Base-by-base conservation (phyloP, 2,329 filamentous ascomycete genomes). In the Fusarium virguliforme region DNA sequence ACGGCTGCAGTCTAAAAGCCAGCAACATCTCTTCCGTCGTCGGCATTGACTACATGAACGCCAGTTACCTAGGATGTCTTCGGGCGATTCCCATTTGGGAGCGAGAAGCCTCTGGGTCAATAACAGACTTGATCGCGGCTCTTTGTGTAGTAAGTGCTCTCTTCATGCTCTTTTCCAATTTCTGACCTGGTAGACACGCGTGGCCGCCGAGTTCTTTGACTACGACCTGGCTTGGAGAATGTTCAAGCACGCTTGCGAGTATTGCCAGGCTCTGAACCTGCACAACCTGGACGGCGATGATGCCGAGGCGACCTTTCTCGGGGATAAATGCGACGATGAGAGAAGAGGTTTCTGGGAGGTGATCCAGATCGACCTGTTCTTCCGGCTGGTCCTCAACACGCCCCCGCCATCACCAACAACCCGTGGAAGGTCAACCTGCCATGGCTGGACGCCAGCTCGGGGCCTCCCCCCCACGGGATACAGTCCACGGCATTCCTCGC, bases 271-370 rank as follows among this genome's bases (percentile, higher is more conserved):
- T 7, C 72, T 80, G 7, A 77, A 79, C 41, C 41, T 80, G 1
- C 78, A 80, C 32, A 79, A 74, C 12, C 69, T 79, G 3, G 78
- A 79, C 50, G 43, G 43, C 15, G 76, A 71, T 4, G 71, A 72
- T 8, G 72, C 73, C 9, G 63, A 61, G 26, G 43, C 53, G 9
- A 60, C 63, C 1, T 73, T 60, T 10, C 60, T 62, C 12, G 56
- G 65, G 7, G 64, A 59, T 22, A 72, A 53, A 24, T 72, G 64
- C 24, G 69, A 75, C 7, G 67, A 73, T 1, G 77, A 80, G 26
- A 73, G 78, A 8, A 74, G 74, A 26, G 75, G 74, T 0, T 78
- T 79, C 30, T 80, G 78, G 78, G 76, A 79, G n/a, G 72, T 80
- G 3, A 74, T 80, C 1, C 77, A 80, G 28, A 70, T 78, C 13